Evolutionary conservation across 2,329 filamentous ascomycete genomes (phyloP), one percentile per base, ranked within the genome.

Genomic region (Polytolypa hystricis): DNA sequence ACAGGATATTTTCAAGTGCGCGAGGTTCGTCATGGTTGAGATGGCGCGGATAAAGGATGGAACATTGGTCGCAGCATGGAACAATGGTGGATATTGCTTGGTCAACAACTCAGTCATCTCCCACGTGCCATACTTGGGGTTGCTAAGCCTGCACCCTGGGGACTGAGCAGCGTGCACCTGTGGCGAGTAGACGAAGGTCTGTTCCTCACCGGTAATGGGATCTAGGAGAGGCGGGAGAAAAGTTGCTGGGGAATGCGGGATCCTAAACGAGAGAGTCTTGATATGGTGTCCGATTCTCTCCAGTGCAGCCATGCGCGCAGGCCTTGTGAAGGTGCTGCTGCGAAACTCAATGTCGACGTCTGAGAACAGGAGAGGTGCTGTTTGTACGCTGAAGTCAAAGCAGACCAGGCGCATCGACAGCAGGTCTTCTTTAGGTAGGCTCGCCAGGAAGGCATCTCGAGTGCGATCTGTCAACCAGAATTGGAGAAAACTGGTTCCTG

Each of bases 31-130:
- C 50, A 93, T 58, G 43, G 77, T 66, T 23, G 71, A 72, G 53
- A 93, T 68, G 33, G 82, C 82, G 44, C 77, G 71, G 48, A 89
- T 78, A 62, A 94, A 93, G 26, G 83, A 82, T 4, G 82, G 74
- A 5, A 93, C 80, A 53, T 94, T 91, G 42, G 84, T 89, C 5
- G 86, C 83, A 5, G 85, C 83, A 53, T 94, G 86, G 62, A 93
- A 93, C 2, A 93, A 65, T 4, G 86, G 84, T 35, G 84, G 84
- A 52, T 93, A 93, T 61, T 93, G 85, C 54, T 84, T 77, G 10
- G 84, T 83, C 42, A 93, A 69, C 40, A 93, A 71, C 53, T 89
- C 81, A 42, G 79, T 85, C 51, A 91, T 75, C 50, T 84, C 81
- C 48, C 73, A 70, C 55, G 79, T 83, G 47, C 81, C 83, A 56